Evolutionary conservation across 495 filamentous ascomycete species (phyloP).

Genomic region (Articulospora tetracladia): DNA sequence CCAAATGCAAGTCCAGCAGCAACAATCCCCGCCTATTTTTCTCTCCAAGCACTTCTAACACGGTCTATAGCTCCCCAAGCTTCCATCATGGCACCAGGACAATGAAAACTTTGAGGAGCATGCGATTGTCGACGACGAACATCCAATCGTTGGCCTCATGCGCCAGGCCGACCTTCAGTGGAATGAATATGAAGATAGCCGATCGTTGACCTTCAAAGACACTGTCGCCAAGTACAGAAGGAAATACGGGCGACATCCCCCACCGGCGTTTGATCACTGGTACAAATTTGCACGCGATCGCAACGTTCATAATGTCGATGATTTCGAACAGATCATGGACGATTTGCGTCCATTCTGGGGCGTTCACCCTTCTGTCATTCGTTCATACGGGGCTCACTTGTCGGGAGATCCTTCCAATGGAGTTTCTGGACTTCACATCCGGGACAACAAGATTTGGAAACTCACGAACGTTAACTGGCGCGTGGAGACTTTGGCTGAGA

Average conservation of each 20-base stretch:
- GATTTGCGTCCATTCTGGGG: conserved; percentile 72
- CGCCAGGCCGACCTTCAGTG: conserved; percentile 38
- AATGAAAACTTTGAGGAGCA: conserved; percentile 18
- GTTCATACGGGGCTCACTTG: conserved; percentile 50
- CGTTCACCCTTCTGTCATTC: conserved; percentile 51
- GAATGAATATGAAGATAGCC: conserved; percentile 30
- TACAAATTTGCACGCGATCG: conserved; percentile 58
- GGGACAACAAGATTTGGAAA: conserved; percentile 24
- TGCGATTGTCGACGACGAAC: conserved; percentile 21
- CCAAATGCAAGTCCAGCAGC: conserved; percentile 12
- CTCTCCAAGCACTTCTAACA: neutral
- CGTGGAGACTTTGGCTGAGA: conserved; percentile 42
- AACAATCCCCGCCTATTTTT: neutral
- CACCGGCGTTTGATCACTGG: conserved; percentile 68
- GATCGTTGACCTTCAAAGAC: conserved; percentile 48
- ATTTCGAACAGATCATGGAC: conserved; percentile 67
- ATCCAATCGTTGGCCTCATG: conserved; percentile 44
- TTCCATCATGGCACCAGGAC: conserved; percentile 15
- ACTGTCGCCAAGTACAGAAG: conserved; percentile 59
- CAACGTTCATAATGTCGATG: conserved; percentile 61
- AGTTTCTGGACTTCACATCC: conserved; percentile 25
- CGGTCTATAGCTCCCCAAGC: conserved; percentile 8
- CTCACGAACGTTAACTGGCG: conserved; percentile 53
- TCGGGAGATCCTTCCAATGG: conserved; percentile 11
- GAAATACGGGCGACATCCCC: conserved; percentile 64